These are phyloP conservation scores for Yarrowia sp. DNA, from an alignment of 805 yeast genomes.

Conservation along the genomic window DNA sequence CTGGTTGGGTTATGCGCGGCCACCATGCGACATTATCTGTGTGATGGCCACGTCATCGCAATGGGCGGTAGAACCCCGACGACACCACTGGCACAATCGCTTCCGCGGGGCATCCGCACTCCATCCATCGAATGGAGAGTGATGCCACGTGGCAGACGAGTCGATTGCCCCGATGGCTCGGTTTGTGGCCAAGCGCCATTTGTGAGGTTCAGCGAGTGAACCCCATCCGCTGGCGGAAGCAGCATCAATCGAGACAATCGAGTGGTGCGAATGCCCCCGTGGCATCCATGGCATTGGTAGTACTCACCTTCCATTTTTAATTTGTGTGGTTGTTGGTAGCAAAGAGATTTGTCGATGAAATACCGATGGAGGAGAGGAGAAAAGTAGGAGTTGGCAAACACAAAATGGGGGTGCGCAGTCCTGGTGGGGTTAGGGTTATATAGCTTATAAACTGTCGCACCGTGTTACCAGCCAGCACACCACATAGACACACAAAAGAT, in stretches of 20 bases:
- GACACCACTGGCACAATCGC: no score
- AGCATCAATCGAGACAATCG: conserved; percentile 22
- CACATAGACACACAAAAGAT: not conserved
- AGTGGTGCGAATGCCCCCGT: not conserved
- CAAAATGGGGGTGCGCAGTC: conserved; percentile 40
- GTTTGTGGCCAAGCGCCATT: conserved; percentile 13
- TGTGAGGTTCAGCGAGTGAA: not conserved
- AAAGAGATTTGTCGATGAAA: conserved; percentile 39
- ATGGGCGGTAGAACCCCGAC: no score
- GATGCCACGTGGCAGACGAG: no score
- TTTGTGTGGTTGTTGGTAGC: conserved; percentile 39
- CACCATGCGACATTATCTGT: conserved; percentile 26
- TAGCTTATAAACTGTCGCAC: not conserved
- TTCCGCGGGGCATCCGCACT: no score
- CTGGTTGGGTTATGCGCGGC: conserved; percentile 15
- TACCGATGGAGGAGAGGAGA: conserved; percentile 40
- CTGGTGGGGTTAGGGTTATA: conserved; percentile 31
- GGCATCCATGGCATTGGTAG: conserved; percentile 3
- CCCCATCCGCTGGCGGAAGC: no score
- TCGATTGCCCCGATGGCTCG: no score
- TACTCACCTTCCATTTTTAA: conserved; percentile 43
- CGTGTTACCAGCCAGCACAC: conserved; percentile 13
- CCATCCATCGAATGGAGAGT: no score
- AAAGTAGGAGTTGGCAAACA: conserved; percentile 40
- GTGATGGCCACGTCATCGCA: conserved; percentile 32